phyloP scores from a whole-genome alignment of 805 yeast species.

The Candida takata region DNA sequence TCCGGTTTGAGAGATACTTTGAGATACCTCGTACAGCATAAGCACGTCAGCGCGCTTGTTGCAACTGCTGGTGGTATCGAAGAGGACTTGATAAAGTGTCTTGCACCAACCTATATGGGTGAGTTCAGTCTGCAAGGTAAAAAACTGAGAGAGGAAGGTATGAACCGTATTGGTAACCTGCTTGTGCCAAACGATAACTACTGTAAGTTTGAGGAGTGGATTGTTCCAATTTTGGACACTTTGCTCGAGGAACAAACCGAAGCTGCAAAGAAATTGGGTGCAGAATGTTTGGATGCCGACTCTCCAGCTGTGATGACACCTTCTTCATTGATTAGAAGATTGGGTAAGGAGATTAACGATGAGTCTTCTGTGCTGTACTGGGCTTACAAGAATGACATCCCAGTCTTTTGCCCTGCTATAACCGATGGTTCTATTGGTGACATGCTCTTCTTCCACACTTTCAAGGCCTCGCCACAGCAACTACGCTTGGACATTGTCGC shows the following conservation, averaged over 20 bases:
- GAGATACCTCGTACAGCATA: conserved; percentile 84
- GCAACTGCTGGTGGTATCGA: conserved; percentile 99
- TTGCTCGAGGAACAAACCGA: conserved; percentile 86
- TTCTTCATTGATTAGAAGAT: conserved; percentile 80
- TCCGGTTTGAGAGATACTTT: conserved; percentile 91
- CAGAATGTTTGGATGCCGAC: conserved; percentile 54
- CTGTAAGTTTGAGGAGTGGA: conserved; percentile 98
- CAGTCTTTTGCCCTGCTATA: conserved; percentile 93
- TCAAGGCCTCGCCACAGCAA: conserved; percentile 86
- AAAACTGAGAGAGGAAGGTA: conserved; percentile 83
- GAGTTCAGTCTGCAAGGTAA: conserved; percentile 81
- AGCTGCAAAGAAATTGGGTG: conserved; percentile 47
- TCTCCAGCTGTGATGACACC: conserved; percentile 81
- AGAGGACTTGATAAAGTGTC: conserved; percentile 92
- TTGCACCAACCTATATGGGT: conserved; percentile 95
- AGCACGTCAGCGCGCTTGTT: conserved; percentile 90
- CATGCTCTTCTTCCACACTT: conserved; percentile 97
- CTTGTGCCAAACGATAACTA: conserved; percentile 97
- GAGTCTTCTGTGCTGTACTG: conserved; percentile 92
- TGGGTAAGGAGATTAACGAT: conserved; percentile 93
- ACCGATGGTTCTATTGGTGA: conserved; percentile 99
- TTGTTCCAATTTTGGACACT: conserved; percentile 84
- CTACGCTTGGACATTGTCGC: conserved; percentile 87
- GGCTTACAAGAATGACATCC: conserved; percentile 96
- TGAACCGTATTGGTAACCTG: conserved; percentile 96